Evolutionary conservation across 352 stramenopile species (phyloP).

Genomic region (Pythium sp.): DNA sequence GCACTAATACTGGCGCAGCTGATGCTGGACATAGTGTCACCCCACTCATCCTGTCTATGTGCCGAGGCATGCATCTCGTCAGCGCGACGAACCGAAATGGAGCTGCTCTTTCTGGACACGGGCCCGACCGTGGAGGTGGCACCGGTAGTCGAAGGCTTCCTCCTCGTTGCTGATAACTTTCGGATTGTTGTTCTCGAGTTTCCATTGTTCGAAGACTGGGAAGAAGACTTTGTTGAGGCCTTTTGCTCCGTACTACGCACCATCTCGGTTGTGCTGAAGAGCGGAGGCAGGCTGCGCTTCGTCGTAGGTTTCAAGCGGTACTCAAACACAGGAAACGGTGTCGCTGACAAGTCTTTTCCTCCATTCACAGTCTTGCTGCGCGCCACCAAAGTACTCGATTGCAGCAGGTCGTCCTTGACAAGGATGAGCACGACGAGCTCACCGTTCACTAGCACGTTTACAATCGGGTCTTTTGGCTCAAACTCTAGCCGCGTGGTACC

Average conservation of each 20-base stretch:
- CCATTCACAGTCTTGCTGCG: neutral
- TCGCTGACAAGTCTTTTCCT: neutral
- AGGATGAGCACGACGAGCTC: conserved; percentile 41
- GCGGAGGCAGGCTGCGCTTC: conserved; percentile 17
- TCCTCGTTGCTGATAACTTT: conserved; percentile 6
- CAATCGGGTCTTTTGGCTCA: conserved; percentile 21
- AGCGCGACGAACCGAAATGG: neutral
- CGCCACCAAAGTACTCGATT: neutral
- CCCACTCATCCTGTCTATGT: neutral
- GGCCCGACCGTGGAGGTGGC: neutral
- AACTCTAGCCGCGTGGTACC: conserved; percentile 28
- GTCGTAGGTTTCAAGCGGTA: conserved; percentile 20
- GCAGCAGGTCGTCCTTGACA: conserved; percentile 2
- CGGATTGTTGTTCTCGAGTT: neutral
- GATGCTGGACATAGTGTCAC: neutral
- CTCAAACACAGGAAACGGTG: conserved; percentile 11
- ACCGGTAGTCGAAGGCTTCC: neutral
- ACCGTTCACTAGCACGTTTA: conserved; percentile 29
- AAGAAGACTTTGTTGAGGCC: neutral
- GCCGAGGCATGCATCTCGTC: no score
- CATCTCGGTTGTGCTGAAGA: conserved; percentile 17
- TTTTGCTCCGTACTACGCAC: no score
- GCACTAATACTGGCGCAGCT: neutral
- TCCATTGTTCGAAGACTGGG: neutral
- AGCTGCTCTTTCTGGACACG: neutral